A percentile compares a stretch with the other conserved stretches of the same genome.
Evolutionary conservation across 805 yeast species (phyloP).

Genomic region (Candida tallmaniae): DNA sequence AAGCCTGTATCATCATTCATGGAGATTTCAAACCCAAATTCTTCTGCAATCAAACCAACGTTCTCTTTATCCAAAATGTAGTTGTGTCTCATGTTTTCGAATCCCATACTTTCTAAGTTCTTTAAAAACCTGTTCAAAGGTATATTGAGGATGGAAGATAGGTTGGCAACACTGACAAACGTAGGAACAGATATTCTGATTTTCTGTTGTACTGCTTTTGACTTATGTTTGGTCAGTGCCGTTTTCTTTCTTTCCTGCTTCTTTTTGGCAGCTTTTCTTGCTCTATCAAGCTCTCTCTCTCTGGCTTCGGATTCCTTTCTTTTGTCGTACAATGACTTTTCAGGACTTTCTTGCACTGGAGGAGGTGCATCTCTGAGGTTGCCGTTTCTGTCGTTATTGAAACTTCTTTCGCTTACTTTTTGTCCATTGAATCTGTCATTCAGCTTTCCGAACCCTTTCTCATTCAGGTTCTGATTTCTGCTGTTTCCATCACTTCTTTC

Average conservation of each 20-base stretch:
- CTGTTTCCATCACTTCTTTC: not conserved
- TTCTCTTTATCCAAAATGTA: constrained; percentile 83
- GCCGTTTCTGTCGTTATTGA: too few relatives aligned
- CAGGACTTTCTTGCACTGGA: too few relatives aligned
- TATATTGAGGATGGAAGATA: constrained; percentile 67
- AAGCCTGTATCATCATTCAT: constrained; percentile 55
- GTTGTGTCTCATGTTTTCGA: constrained; percentile 64
- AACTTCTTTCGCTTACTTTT: not conserved
- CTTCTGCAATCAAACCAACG: constrained; percentile 83
- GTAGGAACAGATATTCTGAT: constrained; percentile 57
- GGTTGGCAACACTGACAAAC: constrained; percentile 71
- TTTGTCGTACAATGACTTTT: not conserved
- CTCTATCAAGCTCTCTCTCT: constrained; percentile 5
- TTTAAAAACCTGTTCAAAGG: constrained; percentile 56
- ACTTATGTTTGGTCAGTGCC: not conserved
- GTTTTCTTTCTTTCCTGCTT: constrained; percentile 1
- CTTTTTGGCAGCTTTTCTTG: constrained; percentile 9
- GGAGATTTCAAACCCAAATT: constrained; percentile 66
- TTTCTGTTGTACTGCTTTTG: constrained; percentile 9
- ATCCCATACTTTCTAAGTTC: constrained; percentile 66
- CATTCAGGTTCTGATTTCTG: not conserved
- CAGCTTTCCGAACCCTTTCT: not conserved
- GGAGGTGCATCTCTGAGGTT: too few relatives aligned
- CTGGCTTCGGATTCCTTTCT: not conserved
- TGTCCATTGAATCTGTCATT: not conserved